Percentiles rank a stretch among this genome's conserved stretches.
Evolutionary conservation across 2,329 filamentous ascomycete genomes (phyloP).

Genomic region (Amesomyces nigricolor): DNA sequence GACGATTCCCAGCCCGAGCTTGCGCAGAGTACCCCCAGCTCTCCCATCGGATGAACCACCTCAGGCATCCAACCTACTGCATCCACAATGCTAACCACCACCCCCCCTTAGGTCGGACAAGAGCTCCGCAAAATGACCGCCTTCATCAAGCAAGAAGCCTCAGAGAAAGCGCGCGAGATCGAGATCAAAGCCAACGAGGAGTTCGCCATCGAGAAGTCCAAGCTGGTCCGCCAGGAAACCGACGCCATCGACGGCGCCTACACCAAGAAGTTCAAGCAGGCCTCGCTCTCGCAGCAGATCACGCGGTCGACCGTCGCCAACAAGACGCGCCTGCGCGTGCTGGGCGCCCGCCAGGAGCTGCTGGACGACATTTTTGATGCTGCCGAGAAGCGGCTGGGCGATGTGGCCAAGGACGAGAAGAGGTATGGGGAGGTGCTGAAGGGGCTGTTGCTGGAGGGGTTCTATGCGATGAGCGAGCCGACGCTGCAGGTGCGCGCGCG

Average conservation of each 20-base stretch:
- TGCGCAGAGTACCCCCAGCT: neutral
- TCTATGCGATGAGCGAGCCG: slow-evolving; percentile 80
- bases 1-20: neutral
- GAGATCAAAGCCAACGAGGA: slow-evolving; percentile 98
- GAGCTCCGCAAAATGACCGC: slow-evolving; percentile 99
- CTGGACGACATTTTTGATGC: slow-evolving; percentile 85
- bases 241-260: slow-evolving; percentile 86
- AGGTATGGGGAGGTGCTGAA: slow-evolving; percentile 74
- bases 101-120: slow-evolving; percentile 67
- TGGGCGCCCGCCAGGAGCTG: slow-evolving; percentile 81
- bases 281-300: slow-evolving; percentile 97
- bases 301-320: slow-evolving; percentile 93
- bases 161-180: slow-evolving; percentile 96
- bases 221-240: slow-evolving; percentile 93
- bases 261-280: slow-evolving; percentile 99
- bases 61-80: no score
- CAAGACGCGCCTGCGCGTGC: slow-evolving; percentile 86
- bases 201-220: slow-evolving; percentile 98
- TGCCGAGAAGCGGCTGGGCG: slow-evolving; percentile 64
- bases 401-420: slow-evolving; percentile 58
- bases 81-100: slow-evolving; percentile 4
- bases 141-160: slow-evolving; percentile 98
- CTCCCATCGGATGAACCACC: neutral
- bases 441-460: slow-evolving; percentile 79
- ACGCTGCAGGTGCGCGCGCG: slow-evolving; percentile 69